Conservation (phyloP, 1,284 basidiomycete species). For the Sporisorium graminicola region DNA sequence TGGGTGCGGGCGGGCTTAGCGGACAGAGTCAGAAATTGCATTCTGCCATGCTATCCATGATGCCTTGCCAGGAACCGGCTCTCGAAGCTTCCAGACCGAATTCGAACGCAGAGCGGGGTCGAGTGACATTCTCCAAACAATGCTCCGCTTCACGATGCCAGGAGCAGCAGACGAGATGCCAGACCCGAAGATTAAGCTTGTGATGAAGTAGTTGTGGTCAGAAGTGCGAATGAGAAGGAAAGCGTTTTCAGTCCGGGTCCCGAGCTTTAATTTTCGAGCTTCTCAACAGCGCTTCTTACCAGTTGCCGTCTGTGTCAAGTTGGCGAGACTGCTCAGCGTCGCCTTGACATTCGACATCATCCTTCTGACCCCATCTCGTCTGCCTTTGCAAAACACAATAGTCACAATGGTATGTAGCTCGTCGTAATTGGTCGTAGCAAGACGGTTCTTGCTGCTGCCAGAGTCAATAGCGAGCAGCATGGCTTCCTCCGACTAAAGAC, state of each 20-base stretch:
- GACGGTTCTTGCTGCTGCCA: background rate
- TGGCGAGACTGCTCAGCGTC: background rate
- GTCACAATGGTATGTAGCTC: slow-evolving; percentile 36
- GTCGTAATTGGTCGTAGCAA: no score
- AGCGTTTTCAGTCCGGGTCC: slow-evolving; percentile 20
- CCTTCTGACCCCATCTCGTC: slow-evolving; percentile 8
- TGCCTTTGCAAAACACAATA: slow-evolving; percentile 1
- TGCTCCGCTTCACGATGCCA: no score
- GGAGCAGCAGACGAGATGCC: no score
- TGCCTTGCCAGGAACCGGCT: slow-evolving; percentile 1
- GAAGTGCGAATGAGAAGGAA: background rate
- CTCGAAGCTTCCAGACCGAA: slow-evolving; percentile 37
- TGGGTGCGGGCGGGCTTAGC: slow-evolving; percentile 25
- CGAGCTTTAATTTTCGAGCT: slow-evolving; percentile 24
- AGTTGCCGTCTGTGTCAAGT: background rate
- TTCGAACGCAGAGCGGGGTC: background rate
- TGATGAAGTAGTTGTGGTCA: background rate
- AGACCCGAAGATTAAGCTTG: background rate
- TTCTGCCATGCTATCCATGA: no score
- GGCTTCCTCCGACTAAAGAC: background rate
- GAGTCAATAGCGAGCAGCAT: background rate
- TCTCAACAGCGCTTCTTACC: slow-evolving; percentile 15
- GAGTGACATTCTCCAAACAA: background rate
- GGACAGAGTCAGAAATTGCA: slow-evolving; percentile 4
- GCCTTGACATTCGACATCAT: slow-evolving; percentile 6